Evolutionary conservation across 371 early-diverging fungal species (phyloP).

Genomic region (Smittium culicis): DNA sequence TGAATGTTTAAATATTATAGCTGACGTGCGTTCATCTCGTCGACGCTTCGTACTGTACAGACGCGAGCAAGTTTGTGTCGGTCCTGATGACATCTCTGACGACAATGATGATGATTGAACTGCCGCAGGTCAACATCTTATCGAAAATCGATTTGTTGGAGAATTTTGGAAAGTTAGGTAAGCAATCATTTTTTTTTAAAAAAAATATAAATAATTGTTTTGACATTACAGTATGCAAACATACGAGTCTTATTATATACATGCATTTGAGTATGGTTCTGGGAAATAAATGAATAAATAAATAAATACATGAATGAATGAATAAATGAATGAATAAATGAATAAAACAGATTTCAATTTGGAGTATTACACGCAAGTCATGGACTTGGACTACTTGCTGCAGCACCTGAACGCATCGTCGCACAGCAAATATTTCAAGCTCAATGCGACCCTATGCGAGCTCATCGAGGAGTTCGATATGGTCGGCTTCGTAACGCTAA

Average conservation of each 20-base stretch:
- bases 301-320: no score
- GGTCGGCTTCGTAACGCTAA: constrained; percentile 78
- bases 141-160: constrained; percentile 88
- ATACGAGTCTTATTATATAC: neutral
- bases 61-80: constrained; percentile 82
- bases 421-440: constrained; percentile 41
- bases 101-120: constrained; percentile 84
- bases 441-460: constrained; percentile 73
- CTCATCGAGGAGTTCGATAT: constrained; percentile 81
- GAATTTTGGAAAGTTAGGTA: constrained; percentile 53
- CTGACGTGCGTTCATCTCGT: constrained; percentile 86
- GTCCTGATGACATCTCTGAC: constrained; percentile 71
- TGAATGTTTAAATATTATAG: no score
- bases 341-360: constrained; percentile 73
- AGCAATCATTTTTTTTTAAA: constrained; percentile 9
- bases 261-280: neutral
- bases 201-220: no score
- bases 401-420: constrained; percentile 47
- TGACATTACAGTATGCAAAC: no score
- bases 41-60: constrained; percentile 86
- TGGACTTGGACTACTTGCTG: constrained; percentile 70
- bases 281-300: no score
- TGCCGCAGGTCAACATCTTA: constrained; percentile 92
- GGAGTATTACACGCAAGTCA: constrained; percentile 87
- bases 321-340: no score